A percentile compares a stretch with the other conserved stretches of the same genome.
These are phyloP conservation scores for Acrasis kona DNA, from an alignment of 78 protist genomes.

Conservation along the genomic window DNA sequence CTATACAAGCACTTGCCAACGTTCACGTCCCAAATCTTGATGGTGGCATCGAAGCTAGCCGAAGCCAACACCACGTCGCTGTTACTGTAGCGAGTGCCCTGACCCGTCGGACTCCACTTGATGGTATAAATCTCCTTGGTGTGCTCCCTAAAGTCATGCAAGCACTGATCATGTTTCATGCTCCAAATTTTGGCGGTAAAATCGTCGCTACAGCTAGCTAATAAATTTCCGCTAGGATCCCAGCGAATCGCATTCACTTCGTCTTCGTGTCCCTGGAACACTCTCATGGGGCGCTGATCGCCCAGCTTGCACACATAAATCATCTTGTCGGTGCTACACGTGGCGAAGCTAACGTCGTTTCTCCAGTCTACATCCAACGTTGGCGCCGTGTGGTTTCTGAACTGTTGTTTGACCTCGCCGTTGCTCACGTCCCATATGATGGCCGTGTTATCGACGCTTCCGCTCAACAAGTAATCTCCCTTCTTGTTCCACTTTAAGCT, in stretches of 20 bases:
- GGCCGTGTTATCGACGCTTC: conserved; percentile 75
- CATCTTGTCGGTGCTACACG: conserved; percentile 46
- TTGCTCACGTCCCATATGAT: conserved; percentile 77
- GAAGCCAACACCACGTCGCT: background rate
- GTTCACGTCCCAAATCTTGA: conserved; percentile 10
- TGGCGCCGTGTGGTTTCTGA: conserved; percentile 45
- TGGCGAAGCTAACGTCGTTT: conserved; percentile 53
- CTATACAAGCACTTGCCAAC: background rate
- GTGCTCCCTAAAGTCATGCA: conserved; percentile 6
- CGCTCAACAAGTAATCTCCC: conserved; percentile 67
- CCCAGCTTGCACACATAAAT: conserved; percentile 71
- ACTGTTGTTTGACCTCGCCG: background rate
- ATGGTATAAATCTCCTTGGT: conserved; percentile 18
- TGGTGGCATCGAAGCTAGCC: background rate
- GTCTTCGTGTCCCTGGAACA: conserved; percentile 64
- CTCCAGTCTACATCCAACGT: conserved; percentile 90
- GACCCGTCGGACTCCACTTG: conserved; percentile 10
- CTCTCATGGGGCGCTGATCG: conserved; percentile 34
- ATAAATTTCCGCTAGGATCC: conserved; percentile 75
- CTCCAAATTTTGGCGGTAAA: conserved; percentile 58
- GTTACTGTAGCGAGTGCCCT: background rate
- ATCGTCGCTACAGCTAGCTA: conserved; percentile 93
- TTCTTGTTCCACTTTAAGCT: conserved; percentile 80
- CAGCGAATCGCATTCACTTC: conserved; percentile 85
- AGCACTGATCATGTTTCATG: background rate